phyloP scores from a whole-genome alignment of 1,284 basidiomycete genomes.

The Vanrija sp. region DNA sequence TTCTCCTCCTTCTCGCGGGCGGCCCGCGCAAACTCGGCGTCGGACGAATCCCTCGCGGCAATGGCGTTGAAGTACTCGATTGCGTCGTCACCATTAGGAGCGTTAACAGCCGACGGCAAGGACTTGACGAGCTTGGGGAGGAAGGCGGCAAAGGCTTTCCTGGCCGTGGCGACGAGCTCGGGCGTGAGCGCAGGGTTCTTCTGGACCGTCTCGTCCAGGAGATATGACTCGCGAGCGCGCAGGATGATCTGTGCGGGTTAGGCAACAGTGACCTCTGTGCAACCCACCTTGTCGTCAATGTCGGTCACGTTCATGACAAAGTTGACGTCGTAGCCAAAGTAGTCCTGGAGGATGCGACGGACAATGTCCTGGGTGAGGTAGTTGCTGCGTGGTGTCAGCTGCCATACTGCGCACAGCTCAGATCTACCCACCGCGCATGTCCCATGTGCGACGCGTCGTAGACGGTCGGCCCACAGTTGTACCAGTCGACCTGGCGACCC shows the following conservation, averaged over 20 bases:
- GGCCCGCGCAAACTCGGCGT: constrained; percentile 61
- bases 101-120: constrained; percentile 58
- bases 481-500: constrained; percentile 92
- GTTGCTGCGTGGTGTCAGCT: constrained; percentile 59
- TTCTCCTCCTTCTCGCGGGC: constrained; percentile 78
- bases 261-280: not conserved
- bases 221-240: constrained; percentile 77
- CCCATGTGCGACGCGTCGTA: constrained; percentile 99
- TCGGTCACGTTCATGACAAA: constrained; percentile 99
- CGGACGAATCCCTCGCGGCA: constrained; percentile 50
- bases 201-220: constrained; percentile 54
- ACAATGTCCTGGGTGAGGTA: constrained; percentile 98
- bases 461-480: constrained; percentile 98
- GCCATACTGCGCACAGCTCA: not conserved
- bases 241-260: constrained; percentile 68
- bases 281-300: constrained; percentile 92
- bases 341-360: constrained; percentile 86
- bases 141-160: constrained; percentile 52
- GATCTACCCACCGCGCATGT: constrained; percentile 72
- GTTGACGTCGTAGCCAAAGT: constrained; percentile 95
- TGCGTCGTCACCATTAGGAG: constrained; percentile 55
- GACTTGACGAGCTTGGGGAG: constrained; percentile 61
- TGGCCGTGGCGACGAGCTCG: constrained; percentile 29
- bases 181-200: constrained; percentile 38
- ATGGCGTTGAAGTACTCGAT: constrained; percentile 55